Percentiles rank a stretch among this genome's conserved stretches.
These are phyloP conservation scores for Sphaerulina musiva DNA, from an alignment of 2,329 filamentous ascomycete species.

Conservation along the genomic window DNA sequence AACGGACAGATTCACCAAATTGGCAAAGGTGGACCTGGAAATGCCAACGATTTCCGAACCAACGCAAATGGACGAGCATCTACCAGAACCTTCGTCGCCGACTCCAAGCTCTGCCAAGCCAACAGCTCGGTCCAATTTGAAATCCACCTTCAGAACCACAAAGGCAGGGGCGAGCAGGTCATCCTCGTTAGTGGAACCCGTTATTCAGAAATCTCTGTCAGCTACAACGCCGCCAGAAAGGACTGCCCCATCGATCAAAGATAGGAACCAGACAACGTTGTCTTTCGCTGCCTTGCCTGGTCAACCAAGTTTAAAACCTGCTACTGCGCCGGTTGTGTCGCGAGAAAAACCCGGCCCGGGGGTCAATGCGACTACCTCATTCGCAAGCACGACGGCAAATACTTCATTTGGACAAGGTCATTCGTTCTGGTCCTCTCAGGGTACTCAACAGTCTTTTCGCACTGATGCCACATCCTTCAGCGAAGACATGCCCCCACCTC, in stretches of 20 bases:
- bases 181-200: not conserved
- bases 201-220: not conserved
- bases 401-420: constrained; percentile 10
- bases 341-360: no score
- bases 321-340: not conserved
- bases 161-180: not conserved
- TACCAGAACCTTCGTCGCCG: not conserved
- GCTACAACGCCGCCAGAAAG: not conserved
- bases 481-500: not conserved
- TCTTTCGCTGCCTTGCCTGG: not conserved
- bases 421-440: constrained; percentile 11
- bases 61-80: not conserved
- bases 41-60: not conserved
- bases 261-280: not conserved
- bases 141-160: not conserved
- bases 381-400: constrained; percentile 7
- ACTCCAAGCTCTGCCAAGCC: not conserved
- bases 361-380: not conserved
- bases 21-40: not conserved
- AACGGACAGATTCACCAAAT: not conserved
- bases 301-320: not conserved
- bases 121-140: not conserved
- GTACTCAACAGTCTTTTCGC: constrained; percentile 3
- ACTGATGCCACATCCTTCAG: constrained; percentile 18
- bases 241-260: not conserved